A percentile compares a stretch with the other conserved stretches of the same genome.
Evolutionary conservation across 768 basidiomycete species (phyloP).

Genomic region (Macrolepiota albuminosa): DNA sequence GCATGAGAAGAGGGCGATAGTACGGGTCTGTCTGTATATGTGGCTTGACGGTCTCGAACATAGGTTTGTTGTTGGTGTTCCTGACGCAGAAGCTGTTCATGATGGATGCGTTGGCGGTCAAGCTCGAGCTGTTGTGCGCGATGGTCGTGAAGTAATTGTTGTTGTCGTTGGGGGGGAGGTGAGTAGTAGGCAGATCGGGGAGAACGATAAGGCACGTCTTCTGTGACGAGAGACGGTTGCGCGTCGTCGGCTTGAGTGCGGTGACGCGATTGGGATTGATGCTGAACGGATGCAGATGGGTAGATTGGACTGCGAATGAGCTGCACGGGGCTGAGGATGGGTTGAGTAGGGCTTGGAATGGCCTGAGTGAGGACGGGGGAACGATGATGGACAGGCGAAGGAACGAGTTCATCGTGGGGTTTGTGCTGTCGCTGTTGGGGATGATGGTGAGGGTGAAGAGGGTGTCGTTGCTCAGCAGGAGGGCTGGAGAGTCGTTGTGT

Average conservation of each 20-base stretch:
- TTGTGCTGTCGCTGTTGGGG: conserved; percentile 11
- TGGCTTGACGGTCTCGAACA: conserved; percentile 21
- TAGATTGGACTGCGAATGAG: conserved; percentile 12
- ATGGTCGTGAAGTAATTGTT: conserved; percentile 13
- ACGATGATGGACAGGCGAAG: conserved; percentile 11
- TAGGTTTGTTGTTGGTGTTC: conserved; percentile 17
- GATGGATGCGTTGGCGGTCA: conserved; percentile 22
- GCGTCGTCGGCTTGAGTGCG: conserved; percentile 11
- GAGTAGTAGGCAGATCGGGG: conserved; percentile 10
- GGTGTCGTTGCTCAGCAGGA: conserved; percentile 18
- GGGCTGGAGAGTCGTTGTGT: conserved; percentile 16
- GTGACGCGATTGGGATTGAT: conserved; percentile 10
- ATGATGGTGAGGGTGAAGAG: conserved; percentile 14
- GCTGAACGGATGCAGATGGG: conserved; percentile 6
- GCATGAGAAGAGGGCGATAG: conserved; percentile 8
- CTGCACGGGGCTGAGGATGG: conserved; percentile 8
- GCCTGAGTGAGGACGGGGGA: conserved; percentile 1
- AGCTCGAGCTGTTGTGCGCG: conserved; percentile 19
- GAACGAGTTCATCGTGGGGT: conserved; percentile 7
- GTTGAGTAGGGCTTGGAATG: conserved; percentile 5
- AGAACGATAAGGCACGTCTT: conserved; percentile 14
- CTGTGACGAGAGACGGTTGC: background rate
- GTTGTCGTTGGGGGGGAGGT: conserved; percentile 6
- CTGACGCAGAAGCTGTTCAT: conserved; percentile 18
- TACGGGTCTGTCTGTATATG: conserved; percentile 4